phyloP scores from a whole-genome alignment of 352 stramenopile species.

The Phytopythium aichiense region DNA sequence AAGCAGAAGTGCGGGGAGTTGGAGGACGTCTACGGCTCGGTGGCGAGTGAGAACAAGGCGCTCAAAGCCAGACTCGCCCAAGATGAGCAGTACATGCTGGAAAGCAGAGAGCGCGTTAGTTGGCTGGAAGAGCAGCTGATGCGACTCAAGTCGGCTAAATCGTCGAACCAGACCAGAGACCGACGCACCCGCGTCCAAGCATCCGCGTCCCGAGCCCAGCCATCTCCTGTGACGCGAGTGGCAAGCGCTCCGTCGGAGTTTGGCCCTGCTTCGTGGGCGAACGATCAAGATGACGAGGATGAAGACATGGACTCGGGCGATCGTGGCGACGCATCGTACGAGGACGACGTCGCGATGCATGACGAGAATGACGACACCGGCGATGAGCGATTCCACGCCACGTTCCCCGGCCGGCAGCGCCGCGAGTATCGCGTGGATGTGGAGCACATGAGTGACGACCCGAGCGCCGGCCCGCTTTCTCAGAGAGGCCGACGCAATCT shows the following conservation, averaged over 20 bases:
- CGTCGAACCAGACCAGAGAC: constrained; percentile 11
- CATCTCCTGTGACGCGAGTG: background rate
- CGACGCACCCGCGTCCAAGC: constrained; percentile 9
- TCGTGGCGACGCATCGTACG: constrained; percentile 32
- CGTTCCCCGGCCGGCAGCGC: constrained; percentile 17
- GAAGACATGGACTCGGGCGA: constrained; percentile 53
- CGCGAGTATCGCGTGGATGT: constrained; percentile 59
- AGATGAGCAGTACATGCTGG: constrained; percentile 44
- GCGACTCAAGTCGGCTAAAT: constrained; percentile 25
- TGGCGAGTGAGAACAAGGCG: constrained; percentile 45
- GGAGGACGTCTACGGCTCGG: constrained; percentile 32
- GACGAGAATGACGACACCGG: constrained; percentile 34
- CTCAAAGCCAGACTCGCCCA: constrained; percentile 41
- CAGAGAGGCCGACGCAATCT: constrained; percentile 32
- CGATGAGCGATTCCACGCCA: constrained; percentile 6
- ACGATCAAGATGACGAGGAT: constrained; percentile 68
- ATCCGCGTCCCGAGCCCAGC: background rate
- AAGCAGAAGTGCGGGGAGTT: constrained; percentile 77
- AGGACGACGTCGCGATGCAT: constrained; percentile 52
- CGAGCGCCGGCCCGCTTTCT: constrained; percentile 33
- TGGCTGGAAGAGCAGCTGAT: constrained; percentile 62
- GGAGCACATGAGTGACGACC: constrained; percentile 36
- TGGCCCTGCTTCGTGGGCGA: constrained; percentile 55
- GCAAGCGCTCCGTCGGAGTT: constrained; percentile 10
- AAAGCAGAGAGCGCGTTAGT: constrained; percentile 53